Evolutionary conservation across 1,284 basidiomycete genomes (phyloP).

Genomic region (Fomitopsis pinicola): DNA sequence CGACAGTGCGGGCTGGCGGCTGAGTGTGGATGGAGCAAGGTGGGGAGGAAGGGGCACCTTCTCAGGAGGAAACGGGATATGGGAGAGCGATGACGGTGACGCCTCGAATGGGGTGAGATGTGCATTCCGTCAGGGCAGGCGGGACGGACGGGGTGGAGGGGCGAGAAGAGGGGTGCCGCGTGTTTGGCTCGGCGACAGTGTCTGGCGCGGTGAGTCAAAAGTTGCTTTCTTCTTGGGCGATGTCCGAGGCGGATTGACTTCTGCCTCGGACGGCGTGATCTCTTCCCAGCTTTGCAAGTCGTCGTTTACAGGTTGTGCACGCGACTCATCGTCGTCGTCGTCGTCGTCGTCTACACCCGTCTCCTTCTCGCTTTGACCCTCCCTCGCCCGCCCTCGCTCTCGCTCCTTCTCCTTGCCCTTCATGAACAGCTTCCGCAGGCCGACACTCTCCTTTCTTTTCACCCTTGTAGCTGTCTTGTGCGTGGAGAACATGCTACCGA

Average conservation of each 20-base stretch:
- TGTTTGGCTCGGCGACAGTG: too few relatives aligned
- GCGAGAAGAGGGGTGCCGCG: background rate
- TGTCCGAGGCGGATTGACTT: background rate
- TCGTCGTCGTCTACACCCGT: too few relatives aligned
- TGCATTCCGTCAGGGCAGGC: background rate
- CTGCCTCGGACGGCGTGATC: background rate
- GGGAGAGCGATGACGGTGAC: background rate
- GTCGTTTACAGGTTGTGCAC: background rate
- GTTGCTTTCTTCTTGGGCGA: background rate
- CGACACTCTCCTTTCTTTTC: slow-evolving; percentile 27
- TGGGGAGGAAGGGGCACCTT: background rate
- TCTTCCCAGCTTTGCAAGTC: background rate
- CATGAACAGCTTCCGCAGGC: slow-evolving; percentile 26
- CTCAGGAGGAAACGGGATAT: background rate
- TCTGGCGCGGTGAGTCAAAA: background rate
- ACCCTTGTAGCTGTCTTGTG: slow-evolving; percentile 9
- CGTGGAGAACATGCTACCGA: slow-evolving; percentile 13
- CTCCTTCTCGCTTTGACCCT: slow-evolving; percentile 9
- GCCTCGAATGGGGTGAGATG: background rate
- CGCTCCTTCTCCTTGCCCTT: slow-evolving; percentile 26
- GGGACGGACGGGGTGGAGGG: background rate
- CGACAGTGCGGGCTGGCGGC: background rate
- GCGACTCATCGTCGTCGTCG: background rate
- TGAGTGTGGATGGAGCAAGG: too few relatives aligned
- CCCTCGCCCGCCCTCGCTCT: slow-evolving; percentile 24